A percentile compares a stretch with the other conserved stretches of the same genome.
These are phyloP conservation scores for Colletotrichum chlorophyti DNA, from an alignment of 2,329 filamentous ascomycete genomes.

Conservation along the genomic window DNA sequence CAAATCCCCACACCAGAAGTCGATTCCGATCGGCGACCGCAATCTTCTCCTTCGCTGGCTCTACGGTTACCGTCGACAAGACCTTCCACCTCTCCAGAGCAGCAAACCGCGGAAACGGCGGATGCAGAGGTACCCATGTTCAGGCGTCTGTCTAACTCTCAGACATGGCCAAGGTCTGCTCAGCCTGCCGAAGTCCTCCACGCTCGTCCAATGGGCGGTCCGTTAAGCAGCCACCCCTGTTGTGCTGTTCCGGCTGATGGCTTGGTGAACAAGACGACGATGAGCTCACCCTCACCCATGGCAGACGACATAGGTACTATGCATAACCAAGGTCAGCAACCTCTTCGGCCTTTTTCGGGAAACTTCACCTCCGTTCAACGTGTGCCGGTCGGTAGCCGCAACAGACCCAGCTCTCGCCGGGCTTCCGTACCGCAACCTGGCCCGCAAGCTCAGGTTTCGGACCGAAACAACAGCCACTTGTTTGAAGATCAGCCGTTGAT, in stretches of 20 bases:
- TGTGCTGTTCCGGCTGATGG: constrained; percentile 46
- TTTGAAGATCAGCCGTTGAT: constrained; percentile 61
- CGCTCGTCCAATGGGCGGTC: background rate
- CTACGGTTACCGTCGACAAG: constrained; percentile 38
- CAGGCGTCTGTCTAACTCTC: constrained; percentile 43
- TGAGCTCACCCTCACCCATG: constrained; percentile 44
- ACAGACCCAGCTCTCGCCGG: constrained; percentile 29
- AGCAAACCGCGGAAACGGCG: background rate
- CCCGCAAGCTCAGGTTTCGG: constrained; percentile 12
- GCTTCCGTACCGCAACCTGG: constrained; percentile 20
- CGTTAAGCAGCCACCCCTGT: constrained; percentile 43
- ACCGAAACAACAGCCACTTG: constrained; percentile 30
- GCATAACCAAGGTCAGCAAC: constrained; percentile 45
- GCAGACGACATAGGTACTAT: constrained; percentile 47
- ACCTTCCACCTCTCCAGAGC: constrained; percentile 25
- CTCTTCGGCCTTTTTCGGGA: constrained; percentile 49
- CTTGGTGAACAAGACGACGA: constrained; percentile 40
- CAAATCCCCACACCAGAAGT: background rate
- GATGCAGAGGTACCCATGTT: constrained; percentile 23
- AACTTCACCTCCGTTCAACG: constrained; percentile 49
- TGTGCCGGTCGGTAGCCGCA: constrained; percentile 46
- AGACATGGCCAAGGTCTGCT: constrained; percentile 55
- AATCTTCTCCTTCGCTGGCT: constrained; percentile 31
- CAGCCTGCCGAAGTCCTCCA: constrained; percentile 29
- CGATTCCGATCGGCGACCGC: background rate